Conservation (phyloP, 148 eudicot genomes). For the Camellia lanceoleosa region DNA sequence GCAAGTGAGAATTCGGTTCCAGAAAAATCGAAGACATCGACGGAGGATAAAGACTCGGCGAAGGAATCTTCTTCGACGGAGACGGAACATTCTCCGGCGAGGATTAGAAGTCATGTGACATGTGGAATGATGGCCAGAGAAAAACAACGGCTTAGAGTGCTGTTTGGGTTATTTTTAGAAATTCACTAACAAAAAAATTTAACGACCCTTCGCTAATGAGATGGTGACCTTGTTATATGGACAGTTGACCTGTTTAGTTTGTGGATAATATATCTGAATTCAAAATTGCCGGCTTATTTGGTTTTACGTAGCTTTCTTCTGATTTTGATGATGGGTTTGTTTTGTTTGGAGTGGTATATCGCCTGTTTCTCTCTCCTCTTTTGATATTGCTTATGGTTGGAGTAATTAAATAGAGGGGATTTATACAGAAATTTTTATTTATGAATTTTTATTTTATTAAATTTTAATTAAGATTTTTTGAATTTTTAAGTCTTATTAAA, state of each 20-base stretch:
- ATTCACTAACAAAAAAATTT: neutral
- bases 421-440: too few species aligned
- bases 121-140: neutral
- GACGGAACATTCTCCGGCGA: conserved; percentile 22
- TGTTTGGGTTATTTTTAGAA: conserved; percentile 15
- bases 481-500: too few species aligned
- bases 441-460: too few species aligned
- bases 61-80: conserved; percentile 9
- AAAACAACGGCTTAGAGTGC: neutral
- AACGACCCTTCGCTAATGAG: neutral
- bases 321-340: too few species aligned
- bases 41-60: conserved; percentile 22
- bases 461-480: too few species aligned
- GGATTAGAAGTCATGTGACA: conserved; percentile 16
- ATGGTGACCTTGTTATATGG: conserved; percentile 11
- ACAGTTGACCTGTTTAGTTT: conserved; percentile 3
- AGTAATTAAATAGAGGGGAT: too few species aligned
- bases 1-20: conserved; percentile 25
- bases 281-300: conserved; percentile 16
- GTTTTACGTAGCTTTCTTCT: conserved; percentile 9
- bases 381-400: neutral
- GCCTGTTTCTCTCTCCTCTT: neutral
- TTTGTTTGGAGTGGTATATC: neutral
- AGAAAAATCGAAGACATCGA: conserved; percentile 22
- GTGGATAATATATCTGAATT: neutral